Evolutionary conservation across 2,329 filamentous ascomycete genomes (phyloP), one percentile per base, ranked within the genome.

Genomic region (Aureobasidium sp.): DNA sequence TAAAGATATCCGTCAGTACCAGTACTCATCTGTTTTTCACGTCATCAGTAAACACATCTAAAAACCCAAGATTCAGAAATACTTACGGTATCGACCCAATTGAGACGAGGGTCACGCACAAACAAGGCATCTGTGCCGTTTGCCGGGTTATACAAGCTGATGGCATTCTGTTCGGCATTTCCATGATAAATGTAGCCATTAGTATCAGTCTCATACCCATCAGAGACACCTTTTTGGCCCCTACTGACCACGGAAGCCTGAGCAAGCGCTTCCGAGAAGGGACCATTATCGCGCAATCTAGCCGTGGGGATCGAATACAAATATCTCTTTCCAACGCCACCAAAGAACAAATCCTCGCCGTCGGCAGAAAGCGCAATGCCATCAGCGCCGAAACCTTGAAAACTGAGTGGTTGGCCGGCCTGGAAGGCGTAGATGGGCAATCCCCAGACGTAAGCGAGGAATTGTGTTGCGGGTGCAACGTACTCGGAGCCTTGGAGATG

Each of bases 141-240:
- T 7, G 53, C 60, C 2, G 73, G 72, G 53, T 75, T 72, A 61
- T 72, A 78, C 14, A 73, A 66, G 19, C 66, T 64, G 42, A 78
- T 68, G 0, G 73, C 69, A 55, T 78, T 75, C 45, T 73, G 68
- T 63, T 79, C 77, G 56, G 73, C 70, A 53, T 75, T 75, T 0
- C 74, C 75, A 22, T 68, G 65, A 48, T 79, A 79, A 22, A 79
- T 69, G 44, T 71, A 64, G 0, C 69, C 71, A 56, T 77, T 77
- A 5, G 68, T 70, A 51, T 79, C 76, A 1, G 71, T 77, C 61
- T 79, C 75, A 40, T 78, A 69, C 0, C 77, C 76, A 60, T 79
- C 76, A 3, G 71, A 75, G 2, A 76, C 66, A 4, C 76, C 76
- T 25, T 75, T 74, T 56, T 79, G 66, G 1, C 73, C 72, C 3